Base-by-base conservation (phyloP, 305 asterid genomes). In the Withania somnifera region DNA sequence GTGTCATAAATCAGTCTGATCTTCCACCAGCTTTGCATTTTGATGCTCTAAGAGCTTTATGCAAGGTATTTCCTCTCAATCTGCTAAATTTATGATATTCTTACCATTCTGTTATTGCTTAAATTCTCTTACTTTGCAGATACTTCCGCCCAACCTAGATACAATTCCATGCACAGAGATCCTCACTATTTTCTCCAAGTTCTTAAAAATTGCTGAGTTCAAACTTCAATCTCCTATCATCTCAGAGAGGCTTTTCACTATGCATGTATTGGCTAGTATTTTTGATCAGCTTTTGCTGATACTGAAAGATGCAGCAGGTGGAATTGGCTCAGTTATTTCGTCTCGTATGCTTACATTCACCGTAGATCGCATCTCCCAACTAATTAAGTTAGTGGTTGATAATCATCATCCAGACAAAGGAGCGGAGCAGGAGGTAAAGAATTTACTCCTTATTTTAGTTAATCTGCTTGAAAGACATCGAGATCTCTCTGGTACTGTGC, bases 21-120 rank as follows among this genome's bases (percentile, higher is more conserved):
- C 77, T 75, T 87, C 86, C 92, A 73, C 91, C 88, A 17, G 73
- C 83, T 50, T 81, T 93, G 88, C 94, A 87, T 86, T 81, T 81
- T 73, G 90, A 90, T 84, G 93, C 93, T 86, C 87, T 94, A 67
- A 87, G 85, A 91, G 67, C 88, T 82, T 88, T 92, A 85, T 89
- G 89, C 87, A 90, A 92, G 97, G 98, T 94, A 53, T 79, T 78
- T 69, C 40, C 86, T 77, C 84, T 81, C 63, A 64, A 71, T 79
- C 86, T 86, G 73, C 78, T 80, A 69, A 82, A 81, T 57, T 83
- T 69, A 77, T 78, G 56, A 73, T 53, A 69, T 56, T 30, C 51
- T 67, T 58, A 36, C 69, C 83, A 82, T 69, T 47, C 53, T 15
- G 19, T 15, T 75, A 78, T 66, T 66, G 75, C 86, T 85, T 76